Evolutionary conservation across 495 filamentous ascomycete species (phyloP).

Genomic region (Penicillium canescens): DNA sequence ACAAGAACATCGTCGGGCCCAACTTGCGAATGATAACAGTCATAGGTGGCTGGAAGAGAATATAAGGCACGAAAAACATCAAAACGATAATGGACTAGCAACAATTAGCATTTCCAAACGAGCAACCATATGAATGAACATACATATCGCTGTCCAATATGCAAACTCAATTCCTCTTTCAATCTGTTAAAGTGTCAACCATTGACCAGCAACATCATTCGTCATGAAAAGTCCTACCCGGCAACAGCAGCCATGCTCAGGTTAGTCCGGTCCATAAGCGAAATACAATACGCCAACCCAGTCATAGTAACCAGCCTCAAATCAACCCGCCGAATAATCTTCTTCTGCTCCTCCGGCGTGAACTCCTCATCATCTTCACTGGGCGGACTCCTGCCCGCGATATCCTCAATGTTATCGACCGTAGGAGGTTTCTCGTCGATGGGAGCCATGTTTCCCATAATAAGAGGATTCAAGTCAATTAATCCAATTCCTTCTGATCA

Average conservation of each 20-base stretch:
- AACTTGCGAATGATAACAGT: conserved; percentile 60
- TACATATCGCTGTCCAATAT: conserved; percentile 43
- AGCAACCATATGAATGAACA: not conserved
- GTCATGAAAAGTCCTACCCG: conserved; percentile 33
- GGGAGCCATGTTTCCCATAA: not conserved
- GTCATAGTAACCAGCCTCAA: conserved; percentile 61
- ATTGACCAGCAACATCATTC: not conserved
- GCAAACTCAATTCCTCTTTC: conserved; percentile 51
- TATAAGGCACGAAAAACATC: conserved; percentile 68
- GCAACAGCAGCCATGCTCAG: conserved; percentile 62
- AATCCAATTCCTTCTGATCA: too few relatives aligned
- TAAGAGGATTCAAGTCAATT: not conserved
- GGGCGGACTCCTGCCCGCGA: conserved; percentile 15
- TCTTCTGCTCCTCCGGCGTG: conserved; percentile 34
- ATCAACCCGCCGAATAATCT: conserved; percentile 62
- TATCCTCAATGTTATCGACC: conserved; percentile 33
- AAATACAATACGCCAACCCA: conserved; percentile 65
- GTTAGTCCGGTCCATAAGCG: conserved; percentile 70
- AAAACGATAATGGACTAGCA: conserved; percentile 56
- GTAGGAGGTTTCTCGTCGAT: conserved; percentile 26
- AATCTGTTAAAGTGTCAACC: conserved; percentile 33
- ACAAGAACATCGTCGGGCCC: conserved; percentile 58
- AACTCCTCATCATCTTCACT: conserved; percentile 37
- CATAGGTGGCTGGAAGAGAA: conserved; percentile 62
- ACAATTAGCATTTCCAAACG: conserved; percentile 1